phyloP scores from a whole-genome alignment of 2,329 filamentous ascomycete genomes.

The Neonectria hederae region DNA sequence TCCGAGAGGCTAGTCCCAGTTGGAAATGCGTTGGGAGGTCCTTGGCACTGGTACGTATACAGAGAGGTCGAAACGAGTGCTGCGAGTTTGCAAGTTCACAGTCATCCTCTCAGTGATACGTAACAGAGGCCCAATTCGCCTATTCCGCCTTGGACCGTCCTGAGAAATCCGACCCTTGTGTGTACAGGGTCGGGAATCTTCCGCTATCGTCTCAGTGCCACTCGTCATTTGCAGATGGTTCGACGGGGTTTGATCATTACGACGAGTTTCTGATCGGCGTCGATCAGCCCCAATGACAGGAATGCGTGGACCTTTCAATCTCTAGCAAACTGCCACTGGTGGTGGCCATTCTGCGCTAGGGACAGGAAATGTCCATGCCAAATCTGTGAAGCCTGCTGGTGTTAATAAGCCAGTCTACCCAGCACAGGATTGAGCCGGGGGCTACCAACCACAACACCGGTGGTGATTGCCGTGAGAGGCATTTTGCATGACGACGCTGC shows the following conservation, averaged over 20 bases:
- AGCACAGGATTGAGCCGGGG: not conserved
- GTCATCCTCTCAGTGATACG: constrained; percentile 15
- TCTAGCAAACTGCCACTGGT: constrained; percentile 5
- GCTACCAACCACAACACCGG: not conserved
- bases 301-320: constrained; percentile 8
- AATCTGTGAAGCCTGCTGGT: constrained; percentile 8
- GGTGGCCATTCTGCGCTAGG: constrained; percentile 16
- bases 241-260: constrained; percentile 1
- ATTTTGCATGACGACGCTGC: constrained; percentile 23
- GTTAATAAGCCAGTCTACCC: constrained; percentile 4
- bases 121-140: constrained; percentile 9
- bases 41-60: constrained; percentile 11
- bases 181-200: constrained; percentile 7
- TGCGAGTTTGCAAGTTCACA: constrained; percentile 7
- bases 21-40: constrained; percentile 4
- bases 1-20: constrained; percentile 14
- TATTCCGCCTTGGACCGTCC: constrained; percentile 12
- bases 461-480: constrained; percentile 18
- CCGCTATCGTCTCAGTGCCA: not conserved
- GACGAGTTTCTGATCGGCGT: constrained; percentile 25
- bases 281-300: constrained; percentile 1
- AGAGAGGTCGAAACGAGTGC: constrained; percentile 9
- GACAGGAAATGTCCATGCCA: not conserved
- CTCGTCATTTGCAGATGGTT: constrained; percentile 11
- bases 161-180: constrained; percentile 6